These are phyloP conservation scores for Xylariaceae sp. DNA, from an alignment of 2,329 filamentous ascomycete species.

Conservation along the genomic window DNA sequence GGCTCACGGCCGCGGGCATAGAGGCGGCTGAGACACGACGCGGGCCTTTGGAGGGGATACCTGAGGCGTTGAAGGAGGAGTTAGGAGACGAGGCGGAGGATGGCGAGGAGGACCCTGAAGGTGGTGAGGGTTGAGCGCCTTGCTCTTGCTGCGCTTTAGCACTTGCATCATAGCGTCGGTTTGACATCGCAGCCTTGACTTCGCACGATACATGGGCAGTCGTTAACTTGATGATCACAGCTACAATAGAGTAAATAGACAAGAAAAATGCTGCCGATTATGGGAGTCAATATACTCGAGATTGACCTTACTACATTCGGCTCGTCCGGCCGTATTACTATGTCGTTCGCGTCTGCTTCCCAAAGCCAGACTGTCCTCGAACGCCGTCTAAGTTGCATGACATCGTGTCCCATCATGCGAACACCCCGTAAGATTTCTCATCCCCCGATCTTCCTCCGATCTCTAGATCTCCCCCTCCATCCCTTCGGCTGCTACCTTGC, in stretches of 20 bases:
- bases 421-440: neutral
- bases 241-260: neutral
- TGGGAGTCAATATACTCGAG: neutral
- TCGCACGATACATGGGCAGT: neutral
- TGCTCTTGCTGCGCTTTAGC: neutral
- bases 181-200: neutral
- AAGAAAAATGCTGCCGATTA: neutral
- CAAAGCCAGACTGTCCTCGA: neutral
- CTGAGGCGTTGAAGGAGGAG: constrained; percentile 45
- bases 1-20: constrained; percentile 71
- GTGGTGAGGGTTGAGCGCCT: constrained; percentile 31
- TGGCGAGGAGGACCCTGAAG: constrained; percentile 54
- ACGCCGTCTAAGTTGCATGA: neutral
- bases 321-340: neutral
- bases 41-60: constrained; percentile 45
- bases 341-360: neutral
- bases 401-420: neutral
- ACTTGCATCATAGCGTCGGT: neutral
- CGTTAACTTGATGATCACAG: neutral
- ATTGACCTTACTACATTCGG: neutral
- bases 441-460: too few species aligned
- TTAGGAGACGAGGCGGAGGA: constrained; percentile 59
- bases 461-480: neutral
- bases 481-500: neutral
- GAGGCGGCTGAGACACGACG: constrained; percentile 56